Base-by-base conservation (phyloP, 768 basidiomycete species). In the Trametes sanguinea region DNA sequence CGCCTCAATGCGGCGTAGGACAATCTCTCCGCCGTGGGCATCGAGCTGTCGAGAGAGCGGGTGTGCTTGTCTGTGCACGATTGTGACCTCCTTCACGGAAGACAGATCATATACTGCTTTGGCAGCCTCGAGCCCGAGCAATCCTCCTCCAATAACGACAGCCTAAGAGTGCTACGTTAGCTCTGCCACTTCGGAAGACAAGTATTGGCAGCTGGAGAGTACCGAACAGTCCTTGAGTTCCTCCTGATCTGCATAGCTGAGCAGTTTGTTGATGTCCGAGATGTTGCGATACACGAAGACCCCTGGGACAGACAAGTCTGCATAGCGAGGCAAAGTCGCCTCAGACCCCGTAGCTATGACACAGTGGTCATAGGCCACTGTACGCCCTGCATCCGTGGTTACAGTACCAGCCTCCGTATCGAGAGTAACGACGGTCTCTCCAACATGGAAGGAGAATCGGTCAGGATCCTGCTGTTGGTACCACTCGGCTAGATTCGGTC, bases 201-300 rank as follows among this genome's bases (percentile, higher is more conserved):
- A 37, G 35, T 37, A 11, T 6, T 6, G 35, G 35, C 22, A 22
- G 35, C 35, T 6, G 11, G 35, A 37, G 6, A 5, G 17, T 46
- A 68, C 68, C 37, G 61, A 47, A 17, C 65, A 56, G 14, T 61
- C 60, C 35, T 79, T 80, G 7, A 85, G 76, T 1, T 74, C 70
- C 8, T 76, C 75, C 48, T 72, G 66, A 47, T 84, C 77, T 3
- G 85, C 78, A 67, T 86, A 90, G n/a, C 73, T 67, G 51, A 89
- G 80, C 61, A 92, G 86, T 5, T 73, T 76, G 58, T 89, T 82
- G 44, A 92, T 75, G 68, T 92, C 90, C 22, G 84, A 74, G 47
- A 92, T 83, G 62, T 84, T 89, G 35, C 90, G 83, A 68, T 92
- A 92, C 0, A 88, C 87, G 61, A 89, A 90, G 2, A 87, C 74